Evolutionary conservation across 768 basidiomycete genomes (phyloP).

Genomic region (Pleurotus tuber-regium): DNA sequence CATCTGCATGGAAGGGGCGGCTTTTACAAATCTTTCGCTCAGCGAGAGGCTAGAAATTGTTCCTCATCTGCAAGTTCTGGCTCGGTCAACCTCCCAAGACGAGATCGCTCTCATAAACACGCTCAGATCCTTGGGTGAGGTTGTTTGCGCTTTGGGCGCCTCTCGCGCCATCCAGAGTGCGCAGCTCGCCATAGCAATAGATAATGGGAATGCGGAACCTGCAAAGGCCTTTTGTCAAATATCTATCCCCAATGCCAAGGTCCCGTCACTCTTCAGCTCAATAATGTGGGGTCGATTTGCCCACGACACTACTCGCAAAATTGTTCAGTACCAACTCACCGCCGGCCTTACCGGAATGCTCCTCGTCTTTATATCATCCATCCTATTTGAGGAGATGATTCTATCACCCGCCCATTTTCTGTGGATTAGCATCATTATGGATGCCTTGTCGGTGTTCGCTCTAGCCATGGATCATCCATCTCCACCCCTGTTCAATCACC

Average conservation of each 20-base stretch:
- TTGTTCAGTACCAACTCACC: not conserved
- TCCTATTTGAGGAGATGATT: not conserved
- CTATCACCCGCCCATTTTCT: not conserved
- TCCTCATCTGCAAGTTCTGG: not conserved
- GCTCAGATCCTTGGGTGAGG: no score
- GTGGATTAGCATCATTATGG: not conserved
- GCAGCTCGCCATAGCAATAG: not conserved
- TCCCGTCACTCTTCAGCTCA: not conserved
- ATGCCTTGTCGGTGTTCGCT: not conserved
- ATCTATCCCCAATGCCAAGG: not conserved
- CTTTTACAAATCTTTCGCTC: not conserved
- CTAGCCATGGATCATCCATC: not conserved
- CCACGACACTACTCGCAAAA: not conserved
- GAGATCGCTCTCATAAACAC: no score
- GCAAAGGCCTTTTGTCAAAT: not conserved
- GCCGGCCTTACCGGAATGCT: not conserved
- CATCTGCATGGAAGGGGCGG: not conserved
- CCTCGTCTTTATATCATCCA: not conserved
- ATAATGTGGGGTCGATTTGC: not conserved
- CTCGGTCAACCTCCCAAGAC: no score
- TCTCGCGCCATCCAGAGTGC: no score
- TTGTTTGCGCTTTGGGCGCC: no score
- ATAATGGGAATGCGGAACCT: not conserved
- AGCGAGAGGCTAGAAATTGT: not conserved
- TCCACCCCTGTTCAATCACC: not conserved